phyloP scores from a whole-genome alignment of 164 flowering plant genomes.

The Pachysandra terminalis region DNA sequence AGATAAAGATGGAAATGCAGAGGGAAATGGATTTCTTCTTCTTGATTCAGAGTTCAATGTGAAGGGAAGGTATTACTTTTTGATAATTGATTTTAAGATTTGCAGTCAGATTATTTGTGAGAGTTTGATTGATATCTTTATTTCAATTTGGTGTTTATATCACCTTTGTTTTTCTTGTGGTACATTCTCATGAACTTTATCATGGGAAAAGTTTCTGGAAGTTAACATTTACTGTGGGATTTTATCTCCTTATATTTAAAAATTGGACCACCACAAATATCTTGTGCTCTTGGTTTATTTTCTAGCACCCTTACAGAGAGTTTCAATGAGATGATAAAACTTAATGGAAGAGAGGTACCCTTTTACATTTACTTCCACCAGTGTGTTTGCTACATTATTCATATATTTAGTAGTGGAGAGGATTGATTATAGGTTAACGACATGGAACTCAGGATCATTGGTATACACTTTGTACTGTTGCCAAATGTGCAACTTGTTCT shows the following conservation, averaged over 20 bases:
- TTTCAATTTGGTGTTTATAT: not conserved
- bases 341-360: not conserved
- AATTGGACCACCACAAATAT: no score
- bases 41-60: constrained; percentile 94
- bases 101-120: not conserved
- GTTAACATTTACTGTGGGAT: no score
- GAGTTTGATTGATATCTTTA: not conserved
- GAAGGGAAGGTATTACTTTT: constrained; percentile 70
- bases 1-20: constrained; percentile 84
- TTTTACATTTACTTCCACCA: not conserved
- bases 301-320: no score
- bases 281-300: no score
- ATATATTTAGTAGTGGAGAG: not conserved
- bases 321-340: not conserved
- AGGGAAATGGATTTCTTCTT: constrained; percentile 93
- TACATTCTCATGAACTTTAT: not conserved
- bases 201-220: no score
- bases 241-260: no score
- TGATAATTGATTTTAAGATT: not conserved
- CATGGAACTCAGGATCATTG: not conserved
- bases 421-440: not conserved
- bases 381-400: not conserved
- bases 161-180: not conserved
- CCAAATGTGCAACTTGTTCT: not conserved
- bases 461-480: not conserved